These are phyloP conservation scores for Tribonema minus DNA, from an alignment of 108 stramenopile species.

Conservation along the genomic window DNA sequence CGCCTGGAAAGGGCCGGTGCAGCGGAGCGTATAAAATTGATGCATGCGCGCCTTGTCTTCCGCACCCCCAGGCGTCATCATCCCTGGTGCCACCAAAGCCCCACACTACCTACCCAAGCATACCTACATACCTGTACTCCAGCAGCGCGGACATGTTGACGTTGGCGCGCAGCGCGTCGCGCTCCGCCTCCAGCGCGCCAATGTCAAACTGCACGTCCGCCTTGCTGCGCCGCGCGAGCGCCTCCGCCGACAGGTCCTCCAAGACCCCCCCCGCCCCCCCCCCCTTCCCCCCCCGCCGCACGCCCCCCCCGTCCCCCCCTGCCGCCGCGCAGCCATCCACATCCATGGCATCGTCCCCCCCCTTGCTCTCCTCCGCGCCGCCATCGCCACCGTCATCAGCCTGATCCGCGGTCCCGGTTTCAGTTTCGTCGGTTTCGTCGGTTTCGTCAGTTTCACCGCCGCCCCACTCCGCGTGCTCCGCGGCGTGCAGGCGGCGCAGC, in stretches of 20 bases:
- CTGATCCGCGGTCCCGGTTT: too few species aligned
- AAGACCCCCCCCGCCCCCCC: neutral
- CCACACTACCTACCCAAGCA: too few species aligned
- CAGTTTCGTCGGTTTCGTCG: neutral
- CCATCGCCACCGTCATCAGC: neutral
- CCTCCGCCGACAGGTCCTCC: neutral
- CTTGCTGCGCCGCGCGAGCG: neutral
- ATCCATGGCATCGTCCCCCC: neutral
- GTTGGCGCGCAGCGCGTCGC: neutral
- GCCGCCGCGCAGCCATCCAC: slow-evolving; percentile 7
- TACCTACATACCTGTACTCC: slow-evolving; percentile 81
- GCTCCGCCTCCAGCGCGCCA: slow-evolving; percentile 7
- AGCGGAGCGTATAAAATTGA: too few species aligned
- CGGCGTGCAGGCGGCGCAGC: slow-evolving; percentile 58
- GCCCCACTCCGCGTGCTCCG: slow-evolving; percentile 25
- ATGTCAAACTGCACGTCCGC: slow-evolving; percentile 35
- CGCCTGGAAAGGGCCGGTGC: too few species aligned
- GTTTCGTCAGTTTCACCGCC: slow-evolving; percentile 18
- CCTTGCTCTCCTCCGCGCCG: neutral
- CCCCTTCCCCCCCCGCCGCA: neutral
- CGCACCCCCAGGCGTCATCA: too few species aligned
- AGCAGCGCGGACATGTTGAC: slow-evolving; percentile 12
- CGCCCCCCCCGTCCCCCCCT: neutral
- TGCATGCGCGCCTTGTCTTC: too few species aligned
- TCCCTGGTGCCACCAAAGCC: too few species aligned